Conservation (phyloP, 2,329 filamentous ascomycete species). For the Sporothrix phasma region DNA sequence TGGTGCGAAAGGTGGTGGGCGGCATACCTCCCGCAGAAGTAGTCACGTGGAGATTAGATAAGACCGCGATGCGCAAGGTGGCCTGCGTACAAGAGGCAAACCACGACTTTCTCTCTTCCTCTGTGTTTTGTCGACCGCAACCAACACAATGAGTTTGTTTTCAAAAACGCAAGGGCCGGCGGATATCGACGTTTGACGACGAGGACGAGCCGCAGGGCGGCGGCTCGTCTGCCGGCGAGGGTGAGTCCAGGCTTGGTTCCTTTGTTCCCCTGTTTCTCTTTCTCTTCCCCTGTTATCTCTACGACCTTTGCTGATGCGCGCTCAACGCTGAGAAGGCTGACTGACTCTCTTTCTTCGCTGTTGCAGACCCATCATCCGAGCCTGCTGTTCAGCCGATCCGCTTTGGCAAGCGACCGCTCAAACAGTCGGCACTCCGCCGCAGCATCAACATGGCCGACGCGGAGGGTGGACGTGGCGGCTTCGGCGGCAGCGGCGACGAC, state of each 20-base stretch:
- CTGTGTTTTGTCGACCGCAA: not conserved
- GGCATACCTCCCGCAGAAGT: not conserved
- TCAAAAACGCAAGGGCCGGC: slow-evolving; percentile 61
- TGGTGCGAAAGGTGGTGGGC: not conserved
- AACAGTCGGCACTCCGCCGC: slow-evolving; percentile 49
- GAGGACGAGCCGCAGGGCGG: slow-evolving; percentile 39
- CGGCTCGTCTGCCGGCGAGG: slow-evolving; percentile 18
- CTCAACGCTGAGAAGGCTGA: slow-evolving; percentile 13
- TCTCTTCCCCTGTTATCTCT: slow-evolving; percentile 4
- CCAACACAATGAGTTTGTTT: slow-evolving; percentile 43
- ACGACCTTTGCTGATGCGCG: slow-evolving; percentile 22
- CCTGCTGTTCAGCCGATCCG: slow-evolving; percentile 33
- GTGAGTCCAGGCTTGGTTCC: slow-evolving; percentile 27
- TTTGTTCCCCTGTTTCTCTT: slow-evolving; percentile 15
- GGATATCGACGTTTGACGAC: slow-evolving; percentile 61
- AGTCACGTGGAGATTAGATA: slow-evolving; percentile 43
- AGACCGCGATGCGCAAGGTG: not conserved
- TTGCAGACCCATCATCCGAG: slow-evolving; percentile 25
- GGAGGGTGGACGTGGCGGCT: slow-evolving; percentile 13
- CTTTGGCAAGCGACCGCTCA: slow-evolving; percentile 41
- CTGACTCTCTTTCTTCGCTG: slow-evolving; percentile 18
- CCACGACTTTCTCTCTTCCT: not conserved
- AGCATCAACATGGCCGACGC: slow-evolving; percentile 40
- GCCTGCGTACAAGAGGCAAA: not conserved
- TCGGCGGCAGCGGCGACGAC: not conserved